These are phyloP conservation scores for Termitomyces sp. DNA, from an alignment of 768 basidiomycete genomes.

Conservation along the genomic window DNA sequence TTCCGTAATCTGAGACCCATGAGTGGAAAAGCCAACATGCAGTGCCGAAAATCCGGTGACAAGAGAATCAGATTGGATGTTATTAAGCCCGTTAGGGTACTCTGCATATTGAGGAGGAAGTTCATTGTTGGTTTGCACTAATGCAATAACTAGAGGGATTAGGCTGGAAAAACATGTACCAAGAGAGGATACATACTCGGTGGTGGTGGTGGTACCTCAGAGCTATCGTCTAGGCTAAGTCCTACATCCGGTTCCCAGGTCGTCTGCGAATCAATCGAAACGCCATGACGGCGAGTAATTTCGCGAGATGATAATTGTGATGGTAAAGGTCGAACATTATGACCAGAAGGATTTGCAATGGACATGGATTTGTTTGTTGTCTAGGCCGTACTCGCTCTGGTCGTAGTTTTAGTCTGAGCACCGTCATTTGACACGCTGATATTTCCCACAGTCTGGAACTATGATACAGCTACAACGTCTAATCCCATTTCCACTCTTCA, in stretches of 20 bases:
- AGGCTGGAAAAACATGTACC: not conserved
- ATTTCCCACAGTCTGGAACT: constrained; percentile 17
- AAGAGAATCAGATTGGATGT: constrained; percentile 42
- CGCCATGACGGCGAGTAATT: constrained; percentile 11
- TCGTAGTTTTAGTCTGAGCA: not conserved
- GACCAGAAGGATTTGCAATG: constrained; percentile 24
- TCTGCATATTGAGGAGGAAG: constrained; percentile 30
- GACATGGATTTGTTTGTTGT: constrained; percentile 25
- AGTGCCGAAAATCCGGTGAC: constrained; percentile 50
- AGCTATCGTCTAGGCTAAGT: constrained; percentile 18
- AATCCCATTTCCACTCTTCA: constrained; percentile 65
- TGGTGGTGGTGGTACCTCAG: constrained; percentile 14
- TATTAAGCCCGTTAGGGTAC: constrained; percentile 21
- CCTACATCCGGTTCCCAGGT: constrained; percentile 15
- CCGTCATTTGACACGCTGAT: not conserved
- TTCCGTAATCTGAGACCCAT: constrained; percentile 29
- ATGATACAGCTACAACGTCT: not conserved
- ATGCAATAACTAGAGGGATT: constrained; percentile 14
- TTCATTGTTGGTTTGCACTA: constrained; percentile 39
- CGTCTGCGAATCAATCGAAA: constrained; percentile 12
- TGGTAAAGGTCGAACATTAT: constrained; percentile 22
- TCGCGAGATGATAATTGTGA: constrained; percentile 14
- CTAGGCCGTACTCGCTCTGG: not conserved
- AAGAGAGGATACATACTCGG: constrained; percentile 17
- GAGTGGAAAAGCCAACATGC: constrained; percentile 38